Conservation (phyloP, 306 rosid genomes). For the apple (Malus domestica) region ASM211411v1 NC_041797.1:3320001-3320500, state of each 20-base stretch:
- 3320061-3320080: conserved; percentile 77
- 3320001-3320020: conserved; percentile 72
- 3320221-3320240: conserved; percentile 65
- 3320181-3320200: conserved; percentile 71
- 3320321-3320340: conserved; percentile 83
- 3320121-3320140: conserved; percentile 76
- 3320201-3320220: conserved; percentile 84
- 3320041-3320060: conserved; percentile 82
- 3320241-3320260: conserved; percentile 62
- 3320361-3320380: conserved; percentile 76
- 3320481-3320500: conserved; percentile 83
- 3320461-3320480: conserved; percentile 63
- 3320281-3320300: conserved; percentile 72
- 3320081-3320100: conserved; percentile 79
- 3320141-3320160: conserved; percentile 32
- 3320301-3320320: conserved; percentile 86
- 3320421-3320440: conserved; percentile 56
- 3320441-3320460: conserved; percentile 75
- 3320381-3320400: conserved; percentile 78
- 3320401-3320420: conserved; percentile 89
- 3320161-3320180: conserved; percentile 60
- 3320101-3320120: conserved; percentile 77
- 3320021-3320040: conserved; percentile 80
- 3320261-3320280: conserved; percentile 60
- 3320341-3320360: conserved; percentile 68